phyloP scores from a whole-genome alignment of 2,329 filamentous ascomycete genomes.

The Pezicula rhizophila region DNA sequence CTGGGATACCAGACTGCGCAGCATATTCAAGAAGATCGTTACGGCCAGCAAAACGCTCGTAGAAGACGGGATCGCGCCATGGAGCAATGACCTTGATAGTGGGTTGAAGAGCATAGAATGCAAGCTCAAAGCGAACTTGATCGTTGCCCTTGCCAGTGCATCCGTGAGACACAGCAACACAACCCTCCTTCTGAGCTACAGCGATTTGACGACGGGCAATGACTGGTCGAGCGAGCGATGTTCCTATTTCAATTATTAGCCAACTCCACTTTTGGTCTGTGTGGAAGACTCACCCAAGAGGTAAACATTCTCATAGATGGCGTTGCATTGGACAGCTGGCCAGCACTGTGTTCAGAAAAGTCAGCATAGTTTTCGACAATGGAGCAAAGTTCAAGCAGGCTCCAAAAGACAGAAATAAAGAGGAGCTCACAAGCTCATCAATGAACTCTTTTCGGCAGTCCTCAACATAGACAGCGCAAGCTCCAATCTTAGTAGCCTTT shows the following conservation, averaged over 20 bases:
- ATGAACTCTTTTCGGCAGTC: conserved; percentile 72
- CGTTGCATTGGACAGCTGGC: conserved; percentile 70
- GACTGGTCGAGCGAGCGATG: conserved; percentile 61
- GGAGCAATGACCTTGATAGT: conserved; percentile 69
- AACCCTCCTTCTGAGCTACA: conserved; percentile 55
- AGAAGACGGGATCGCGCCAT: conserved; percentile 66
- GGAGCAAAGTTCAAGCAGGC: neutral
- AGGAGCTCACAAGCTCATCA: conserved; percentile 51
- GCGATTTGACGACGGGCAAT: conserved; percentile 63
- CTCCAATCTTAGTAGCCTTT: conserved; percentile 52
- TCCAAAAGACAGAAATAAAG: conserved; percentile 42
- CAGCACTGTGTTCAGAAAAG: conserved; percentile 34
- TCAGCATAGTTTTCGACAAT: no score
- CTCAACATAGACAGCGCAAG: conserved; percentile 35
- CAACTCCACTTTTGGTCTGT: conserved; percentile 8
- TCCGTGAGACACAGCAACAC: conserved; percentile 41
- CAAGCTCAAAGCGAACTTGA: conserved; percentile 60
- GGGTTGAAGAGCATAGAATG: conserved; percentile 56
- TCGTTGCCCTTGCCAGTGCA: conserved; percentile 62
- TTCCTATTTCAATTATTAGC: conserved; percentile 34
- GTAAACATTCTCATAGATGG: conserved; percentile 63
- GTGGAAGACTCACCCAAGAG: conserved; percentile 40
- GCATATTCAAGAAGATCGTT: conserved; percentile 70
- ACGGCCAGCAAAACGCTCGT: conserved; percentile 64
- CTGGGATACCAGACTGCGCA: conserved; percentile 59